Evolutionary conservation across 2,329 filamentous ascomycete genomes (phyloP).

Genomic region (Alternaria hordeiaustralica): DNA sequence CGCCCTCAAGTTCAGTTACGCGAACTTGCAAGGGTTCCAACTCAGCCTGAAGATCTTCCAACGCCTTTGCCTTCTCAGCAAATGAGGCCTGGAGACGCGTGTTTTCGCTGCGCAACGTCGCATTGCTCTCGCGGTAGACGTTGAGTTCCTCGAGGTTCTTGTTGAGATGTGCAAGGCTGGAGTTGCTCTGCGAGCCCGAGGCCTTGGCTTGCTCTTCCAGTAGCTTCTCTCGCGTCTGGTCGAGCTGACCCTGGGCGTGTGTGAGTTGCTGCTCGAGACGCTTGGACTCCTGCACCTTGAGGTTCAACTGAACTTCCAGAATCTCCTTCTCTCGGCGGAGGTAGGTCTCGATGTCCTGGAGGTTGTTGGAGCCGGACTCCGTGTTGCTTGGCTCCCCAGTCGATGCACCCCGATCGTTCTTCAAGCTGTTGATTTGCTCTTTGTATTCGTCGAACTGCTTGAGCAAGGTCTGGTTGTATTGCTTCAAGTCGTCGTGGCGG

Average conservation of each 20-base stretch:
- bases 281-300: slow-evolving; percentile 86
- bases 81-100: slow-evolving; percentile 79
- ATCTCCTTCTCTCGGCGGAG: slow-evolving; percentile 97
- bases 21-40: slow-evolving; percentile 83
- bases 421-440: slow-evolving; percentile 77
- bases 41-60: slow-evolving; percentile 75
- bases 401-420: slow-evolving; percentile 71
- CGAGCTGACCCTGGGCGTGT: slow-evolving; percentile 84
- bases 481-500: slow-evolving; percentile 81
- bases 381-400: slow-evolving; percentile 59
- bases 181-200: slow-evolving; percentile 73
- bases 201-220: slow-evolving; percentile 82
- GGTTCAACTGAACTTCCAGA: slow-evolving; percentile 91
- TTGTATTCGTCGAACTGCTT: slow-evolving; percentile 85
- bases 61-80: slow-evolving; percentile 73
- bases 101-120: slow-evolving; percentile 85
- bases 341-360: slow-evolving; percentile 90
- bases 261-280: slow-evolving; percentile 89
- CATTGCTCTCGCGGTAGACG: slow-evolving; percentile 92
- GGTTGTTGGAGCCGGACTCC: slow-evolving; percentile 71
- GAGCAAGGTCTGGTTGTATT: slow-evolving; percentile 90
- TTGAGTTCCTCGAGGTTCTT: slow-evolving; percentile 96
- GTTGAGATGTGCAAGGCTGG: slow-evolving; percentile 88
- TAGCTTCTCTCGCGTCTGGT: slow-evolving; percentile 86
- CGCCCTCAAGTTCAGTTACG: slow-evolving; percentile 81